Percentiles rank a stretch among this genome's conserved stretches.
Evolutionary conservation across 257 asterid genomes (phyloP).

Genomic region (Gentiana straminea): DNA sequence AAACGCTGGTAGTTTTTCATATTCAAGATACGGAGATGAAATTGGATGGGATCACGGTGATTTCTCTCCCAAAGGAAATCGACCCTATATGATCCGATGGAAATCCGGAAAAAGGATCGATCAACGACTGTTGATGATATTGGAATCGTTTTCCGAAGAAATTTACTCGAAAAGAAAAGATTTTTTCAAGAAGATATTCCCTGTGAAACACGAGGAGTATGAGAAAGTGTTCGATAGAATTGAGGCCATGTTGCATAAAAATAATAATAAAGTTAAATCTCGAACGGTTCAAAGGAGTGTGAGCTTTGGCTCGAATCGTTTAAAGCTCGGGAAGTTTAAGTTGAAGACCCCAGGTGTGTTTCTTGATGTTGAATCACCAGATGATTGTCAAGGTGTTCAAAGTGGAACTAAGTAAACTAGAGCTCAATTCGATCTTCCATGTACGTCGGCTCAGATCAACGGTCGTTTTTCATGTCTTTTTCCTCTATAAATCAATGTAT

Average conservation of each 20-base stretch:
- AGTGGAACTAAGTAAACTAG: too few relatives aligned
- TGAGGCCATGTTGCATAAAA: slow-evolving; percentile 13
- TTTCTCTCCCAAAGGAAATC: slow-evolving; percentile 6
- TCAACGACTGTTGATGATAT: slow-evolving; percentile 19
- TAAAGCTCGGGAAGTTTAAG: slow-evolving; percentile 31
- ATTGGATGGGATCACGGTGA: not conserved
- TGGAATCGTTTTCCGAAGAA: slow-evolving; percentile 33
- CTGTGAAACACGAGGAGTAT: slow-evolving; percentile 17
- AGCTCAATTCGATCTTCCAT: too few relatives aligned
- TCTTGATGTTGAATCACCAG: slow-evolving; percentile 8
- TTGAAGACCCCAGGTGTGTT: slow-evolving; percentile 32
- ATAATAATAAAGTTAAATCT: slow-evolving; percentile 16
- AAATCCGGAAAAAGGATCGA: slow-evolving; percentile 46
- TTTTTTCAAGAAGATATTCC: slow-evolving; percentile 32
- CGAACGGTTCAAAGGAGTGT: slow-evolving; percentile 33
- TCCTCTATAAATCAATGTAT: too few relatives aligned
- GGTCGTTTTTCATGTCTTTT: too few relatives aligned
- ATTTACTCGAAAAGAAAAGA: slow-evolving; percentile 22
- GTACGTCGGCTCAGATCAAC: too few relatives aligned
- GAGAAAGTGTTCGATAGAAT: slow-evolving; percentile 28
- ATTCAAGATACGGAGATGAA: slow-evolving; percentile 1
- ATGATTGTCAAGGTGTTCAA: not conserved
- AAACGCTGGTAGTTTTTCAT: not conserved
- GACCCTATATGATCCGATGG: slow-evolving; percentile 26
- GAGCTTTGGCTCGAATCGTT: slow-evolving; percentile 24